Percentiles rank a stretch among this genome's conserved stretches.
Evolutionary conservation across 2,329 filamentous ascomycete genomes (phyloP).

Genomic region (Fusarium devonianum): DNA sequence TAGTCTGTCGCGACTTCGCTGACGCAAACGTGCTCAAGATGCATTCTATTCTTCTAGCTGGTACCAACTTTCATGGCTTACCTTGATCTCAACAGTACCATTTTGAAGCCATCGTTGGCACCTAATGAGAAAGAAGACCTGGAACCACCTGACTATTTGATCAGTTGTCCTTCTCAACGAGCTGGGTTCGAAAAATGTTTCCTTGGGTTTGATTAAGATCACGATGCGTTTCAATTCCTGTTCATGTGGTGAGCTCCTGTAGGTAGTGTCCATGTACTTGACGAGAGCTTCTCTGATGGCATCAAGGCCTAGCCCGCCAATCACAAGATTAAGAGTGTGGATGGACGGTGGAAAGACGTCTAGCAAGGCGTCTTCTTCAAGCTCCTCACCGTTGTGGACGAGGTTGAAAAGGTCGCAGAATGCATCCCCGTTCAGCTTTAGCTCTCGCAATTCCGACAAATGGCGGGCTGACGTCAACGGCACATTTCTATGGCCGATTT

Average conservation of each 20-base stretch:
- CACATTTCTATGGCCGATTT: no score
- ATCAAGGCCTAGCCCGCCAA: not conserved
- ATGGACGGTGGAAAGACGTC: not conserved
- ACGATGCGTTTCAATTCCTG: not conserved
- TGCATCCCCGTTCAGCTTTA: not conserved
- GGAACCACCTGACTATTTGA: not conserved
- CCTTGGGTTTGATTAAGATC: not conserved
- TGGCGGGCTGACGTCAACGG: not conserved
- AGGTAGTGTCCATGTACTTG: slow-evolving; percentile 6
- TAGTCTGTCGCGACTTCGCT: no score
- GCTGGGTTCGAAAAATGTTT: not conserved
- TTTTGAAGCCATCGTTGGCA: not conserved
- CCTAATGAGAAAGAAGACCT: not conserved
- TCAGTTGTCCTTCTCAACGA: not conserved
- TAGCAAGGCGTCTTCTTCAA: not conserved
- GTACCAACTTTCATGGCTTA: no score
- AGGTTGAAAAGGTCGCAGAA: not conserved
- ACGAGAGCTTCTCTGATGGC: not conserved
- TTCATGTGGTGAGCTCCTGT: not conserved
- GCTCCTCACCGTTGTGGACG: rapidly evolving
- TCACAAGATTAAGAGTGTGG: not conserved
- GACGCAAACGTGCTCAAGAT: no score
- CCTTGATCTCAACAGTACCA: not conserved
- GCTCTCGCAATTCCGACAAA: not conserved
- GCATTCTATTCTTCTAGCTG: not conserved